Evolutionary conservation across 352 stramenopile genomes (phyloP), one percentile per base, ranked within the genome.

Genomic region (Phytophthora palmivora): DNA sequence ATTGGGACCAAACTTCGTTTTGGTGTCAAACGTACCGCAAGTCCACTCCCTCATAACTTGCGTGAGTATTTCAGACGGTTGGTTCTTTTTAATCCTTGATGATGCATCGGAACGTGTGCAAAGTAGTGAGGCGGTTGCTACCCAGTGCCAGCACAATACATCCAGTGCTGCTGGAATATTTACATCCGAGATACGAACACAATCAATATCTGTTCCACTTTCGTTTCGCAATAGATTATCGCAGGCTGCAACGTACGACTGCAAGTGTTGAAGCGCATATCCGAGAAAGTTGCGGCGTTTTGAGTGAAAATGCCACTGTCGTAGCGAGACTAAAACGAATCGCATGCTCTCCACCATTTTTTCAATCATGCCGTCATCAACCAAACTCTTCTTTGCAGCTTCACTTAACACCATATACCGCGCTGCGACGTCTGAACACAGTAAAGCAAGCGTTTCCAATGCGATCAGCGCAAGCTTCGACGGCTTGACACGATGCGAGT

Each of bases 91-190:
- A 15, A 76, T 61, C 2, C 45, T 26, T n/a, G 73, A 57, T 1
- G 67, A 61, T 34, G 19, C 39, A 8, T 76, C 58, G 38, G 70
- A 82, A 14, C 84, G 76, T 4, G 74, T 67, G 54, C 82, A 90
- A 52, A 91, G 19, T 37, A 87, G 62, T 59, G 78, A 49, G 8
- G 58, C 72, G 1, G 64, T 70, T 22, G 70, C 55, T 12, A 72
- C 78, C 84, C 82, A 93, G 45, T 93, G 82, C 84, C 84, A 93
- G n/a, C 60, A 69, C 1, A 90, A 14, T 54, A 80, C 70, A 21
- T 74, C 57, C 5, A 79, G 7, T 7, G 39, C 52, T 30, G 26
- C 60, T 36, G 18, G 1, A 18, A 37, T 36, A 34, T 50, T 24
- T 39, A 33, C 43, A 49, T 41, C 33, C 16, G 10, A 45, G 2